Percentiles rank a stretch among this genome's conserved stretches.
phyloP scores from a whole-genome alignment of 1,139 yeast genomes.

The Diutina scorzettiae region DNA sequence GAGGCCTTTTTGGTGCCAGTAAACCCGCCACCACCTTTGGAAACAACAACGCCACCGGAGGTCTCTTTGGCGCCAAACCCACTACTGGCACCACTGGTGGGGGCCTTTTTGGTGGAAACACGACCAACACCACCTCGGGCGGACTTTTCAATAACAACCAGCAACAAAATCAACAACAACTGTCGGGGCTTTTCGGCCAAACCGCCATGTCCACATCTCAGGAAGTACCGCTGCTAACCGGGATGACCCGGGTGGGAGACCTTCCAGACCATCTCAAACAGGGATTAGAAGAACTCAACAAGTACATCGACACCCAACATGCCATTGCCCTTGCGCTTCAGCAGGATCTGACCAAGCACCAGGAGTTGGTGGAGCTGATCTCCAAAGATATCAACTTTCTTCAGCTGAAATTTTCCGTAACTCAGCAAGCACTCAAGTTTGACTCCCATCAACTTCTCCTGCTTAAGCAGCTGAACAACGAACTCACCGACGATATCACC shows the following conservation, averaged over 20 bases:
- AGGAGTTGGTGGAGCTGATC: conserved; percentile 60
- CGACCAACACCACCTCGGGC: not conserved
- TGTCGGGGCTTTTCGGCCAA: not conserved
- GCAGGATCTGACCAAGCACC: conserved; percentile 51
- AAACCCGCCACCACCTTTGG: conserved; percentile 10
- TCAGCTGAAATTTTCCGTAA: conserved; percentile 47
- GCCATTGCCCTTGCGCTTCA: conserved; percentile 70
- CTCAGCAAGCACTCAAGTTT: conserved; percentile 51
- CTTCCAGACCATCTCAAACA: conserved; percentile 57
- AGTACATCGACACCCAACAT: conserved; percentile 74
- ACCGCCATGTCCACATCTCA: not conserved
- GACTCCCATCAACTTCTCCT: conserved; percentile 25
- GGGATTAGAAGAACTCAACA: conserved; percentile 69
- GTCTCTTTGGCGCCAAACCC: conserved; percentile 12
- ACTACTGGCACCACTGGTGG: not conserved
- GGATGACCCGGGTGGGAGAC: conserved; percentile 4
- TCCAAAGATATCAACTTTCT: conserved; percentile 78
- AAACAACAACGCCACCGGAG: not conserved
- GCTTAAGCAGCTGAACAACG: conserved; percentile 36
- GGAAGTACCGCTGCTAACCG: conserved; percentile 2
- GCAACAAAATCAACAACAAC: not conserved
- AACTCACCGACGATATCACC: conserved; percentile 56
- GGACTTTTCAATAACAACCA: conserved; percentile 4
- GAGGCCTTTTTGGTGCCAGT: conserved; percentile 17
- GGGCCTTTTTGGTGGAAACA: not conserved